A percentile compares a stretch with the other conserved stretches of the same genome.
These are phyloP conservation scores for Scutellaria baicalensis DNA, from an alignment of 257 asterid genomes.

Conservation along the genomic window DNA sequence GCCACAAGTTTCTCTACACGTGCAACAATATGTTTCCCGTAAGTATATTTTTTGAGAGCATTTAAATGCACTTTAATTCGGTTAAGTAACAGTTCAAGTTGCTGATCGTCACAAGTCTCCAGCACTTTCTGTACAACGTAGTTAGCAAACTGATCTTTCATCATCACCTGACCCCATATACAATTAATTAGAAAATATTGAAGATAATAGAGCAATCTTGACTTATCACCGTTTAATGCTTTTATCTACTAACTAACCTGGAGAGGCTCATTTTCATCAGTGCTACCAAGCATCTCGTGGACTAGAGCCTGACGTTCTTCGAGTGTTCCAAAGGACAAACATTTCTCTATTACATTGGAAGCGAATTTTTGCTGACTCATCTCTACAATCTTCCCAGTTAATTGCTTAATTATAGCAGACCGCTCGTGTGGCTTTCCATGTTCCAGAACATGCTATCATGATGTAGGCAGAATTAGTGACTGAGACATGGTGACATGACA, in stretches of 20 bases:
- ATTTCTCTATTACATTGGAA: conserved; percentile 82
- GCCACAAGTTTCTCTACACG: conserved; percentile 94
- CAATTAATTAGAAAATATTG: neutral
- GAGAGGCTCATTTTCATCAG: conserved; percentile 75
- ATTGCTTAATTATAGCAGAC: conserved; percentile 45
- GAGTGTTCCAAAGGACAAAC: conserved; percentile 65
- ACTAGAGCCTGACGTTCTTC: conserved; percentile 65
- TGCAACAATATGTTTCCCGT: conserved; percentile 82
- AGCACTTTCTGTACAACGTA: conserved; percentile 90
- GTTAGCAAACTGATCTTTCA: conserved; percentile 83
- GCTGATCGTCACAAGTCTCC: conserved; percentile 77
- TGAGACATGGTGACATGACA: neutral
- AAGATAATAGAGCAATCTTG: neutral
- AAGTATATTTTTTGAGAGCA: conserved; percentile 71
- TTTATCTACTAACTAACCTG: conserved; percentile 60
- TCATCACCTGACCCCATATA: conserved; percentile 48
- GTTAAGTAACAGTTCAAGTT: conserved; percentile 58
- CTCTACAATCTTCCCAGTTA: conserved; percentile 63
- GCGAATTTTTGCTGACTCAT: conserved; percentile 93
- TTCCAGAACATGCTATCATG: conserved; percentile 61
- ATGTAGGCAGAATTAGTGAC: neutral
- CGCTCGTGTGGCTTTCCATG: conserved; percentile 80
- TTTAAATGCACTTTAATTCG: conserved; percentile 72
- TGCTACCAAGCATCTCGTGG: conserved; percentile 72
- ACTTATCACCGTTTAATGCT: neutral